Percentiles rank a stretch among this genome's conserved stretches.
phyloP scores from a whole-genome alignment of 495 filamentous ascomycete species.

The Hypoxylon fuscum region DNA sequence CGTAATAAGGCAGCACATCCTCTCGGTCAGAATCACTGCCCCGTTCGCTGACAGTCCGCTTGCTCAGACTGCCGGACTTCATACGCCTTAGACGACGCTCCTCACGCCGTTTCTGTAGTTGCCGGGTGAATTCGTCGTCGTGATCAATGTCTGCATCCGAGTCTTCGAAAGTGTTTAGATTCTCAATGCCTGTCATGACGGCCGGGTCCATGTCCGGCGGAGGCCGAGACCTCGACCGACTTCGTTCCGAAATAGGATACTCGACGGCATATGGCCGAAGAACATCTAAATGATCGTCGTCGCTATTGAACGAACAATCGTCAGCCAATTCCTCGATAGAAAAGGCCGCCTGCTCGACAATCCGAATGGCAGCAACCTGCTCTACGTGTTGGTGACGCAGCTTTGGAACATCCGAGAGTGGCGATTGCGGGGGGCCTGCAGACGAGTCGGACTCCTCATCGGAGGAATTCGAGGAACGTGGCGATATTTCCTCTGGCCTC shows the following conservation, averaged over 20 bases:
- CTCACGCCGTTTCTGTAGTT: conserved; percentile 46
- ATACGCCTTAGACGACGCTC: conserved; percentile 56
- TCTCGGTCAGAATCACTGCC: conserved; percentile 63
- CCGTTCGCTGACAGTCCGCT: conserved; percentile 62
- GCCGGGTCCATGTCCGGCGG: conserved; percentile 49
- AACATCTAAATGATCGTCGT: conserved; percentile 49
- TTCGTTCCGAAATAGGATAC: conserved; percentile 56
- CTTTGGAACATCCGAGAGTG: conserved; percentile 46
- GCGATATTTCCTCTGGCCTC: conserved; percentile 59
- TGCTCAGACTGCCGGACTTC: conserved; percentile 62
- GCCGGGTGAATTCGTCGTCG: conserved; percentile 49
- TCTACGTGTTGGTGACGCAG: conserved; percentile 36
- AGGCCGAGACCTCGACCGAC: conserved; percentile 50
- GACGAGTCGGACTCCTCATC: conserved; percentile 44
- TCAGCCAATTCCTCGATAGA: conserved; percentile 58
- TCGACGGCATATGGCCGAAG: conserved; percentile 56
- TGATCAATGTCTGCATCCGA: conserved; percentile 52
- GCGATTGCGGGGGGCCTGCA: conserved; percentile 45
- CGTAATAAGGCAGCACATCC: conserved; percentile 55
- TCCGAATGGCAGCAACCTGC: conserved; percentile 39
- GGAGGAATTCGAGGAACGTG: conserved; percentile 57
- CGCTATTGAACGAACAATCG: conserved; percentile 47
- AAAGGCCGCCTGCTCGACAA: conserved; percentile 49
- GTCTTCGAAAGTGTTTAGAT: conserved; percentile 54
- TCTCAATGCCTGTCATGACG: conserved; percentile 50